Conservation (phyloP, 2,329 filamentous ascomycete genomes). For the Thelonectria blattea region DNA sequence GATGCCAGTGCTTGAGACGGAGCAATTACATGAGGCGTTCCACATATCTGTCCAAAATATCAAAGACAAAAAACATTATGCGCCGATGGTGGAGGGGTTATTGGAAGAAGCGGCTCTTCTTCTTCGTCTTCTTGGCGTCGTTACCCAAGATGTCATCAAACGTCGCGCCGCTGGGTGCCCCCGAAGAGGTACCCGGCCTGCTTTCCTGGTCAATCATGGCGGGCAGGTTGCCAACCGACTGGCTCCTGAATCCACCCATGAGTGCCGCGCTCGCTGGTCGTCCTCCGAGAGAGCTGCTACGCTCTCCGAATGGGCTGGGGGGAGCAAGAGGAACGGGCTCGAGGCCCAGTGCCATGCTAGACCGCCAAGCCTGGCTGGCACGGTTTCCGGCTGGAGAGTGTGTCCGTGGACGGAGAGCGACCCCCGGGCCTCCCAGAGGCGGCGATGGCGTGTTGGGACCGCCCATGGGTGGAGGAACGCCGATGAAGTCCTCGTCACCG, state of each 20-base stretch:
- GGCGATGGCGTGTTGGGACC: constrained; percentile 36
- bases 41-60: constrained; percentile 9
- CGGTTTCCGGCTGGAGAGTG: constrained; percentile 47
- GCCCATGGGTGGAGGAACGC: constrained; percentile 33
- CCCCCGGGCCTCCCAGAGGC: constrained; percentile 40
- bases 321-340: constrained; percentile 50
- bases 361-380: constrained; percentile 45
- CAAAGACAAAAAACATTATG: constrained; percentile 12
- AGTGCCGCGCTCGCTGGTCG: constrained; percentile 43
- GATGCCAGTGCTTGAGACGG: constrained; percentile 8
- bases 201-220: constrained; percentile 31
- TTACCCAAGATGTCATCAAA: constrained; percentile 57
- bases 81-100: neutral
- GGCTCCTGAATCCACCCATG: constrained; percentile 37
- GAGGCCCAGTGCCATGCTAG: constrained; percentile 51
- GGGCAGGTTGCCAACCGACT: constrained; percentile 46
- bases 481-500: constrained; percentile 37
- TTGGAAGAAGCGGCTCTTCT: constrained; percentile 51
- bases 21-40: constrained; percentile 21
- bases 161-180: constrained; percentile 45
- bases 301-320: constrained; percentile 41
- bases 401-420: constrained; percentile 46
- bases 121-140: constrained; percentile 45
- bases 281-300: constrained; percentile 46
- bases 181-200: constrained; percentile 29